Base-by-base conservation (phyloP, 208 protist genomes). In the Endotrypanum monterogeii region DNA sequence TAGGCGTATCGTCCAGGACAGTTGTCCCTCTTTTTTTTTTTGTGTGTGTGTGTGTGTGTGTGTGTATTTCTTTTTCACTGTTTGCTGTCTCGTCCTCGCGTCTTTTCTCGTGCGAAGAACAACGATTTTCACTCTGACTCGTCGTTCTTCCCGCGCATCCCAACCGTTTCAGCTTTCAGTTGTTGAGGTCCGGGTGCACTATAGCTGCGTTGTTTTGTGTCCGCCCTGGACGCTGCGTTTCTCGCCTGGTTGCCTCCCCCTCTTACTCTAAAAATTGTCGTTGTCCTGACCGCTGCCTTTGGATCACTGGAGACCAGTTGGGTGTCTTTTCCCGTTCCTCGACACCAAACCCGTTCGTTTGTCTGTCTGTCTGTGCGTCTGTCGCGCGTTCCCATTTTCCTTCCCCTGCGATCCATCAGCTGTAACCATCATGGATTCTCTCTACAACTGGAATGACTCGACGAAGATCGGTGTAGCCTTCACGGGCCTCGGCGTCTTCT, bases 401-500 rank as follows among this genome's bases (percentile, higher is more conserved):
- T n/a, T n/a, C n/a, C n/a, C n/a, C 46, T 67, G 44, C 37, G 6
- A 54, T 37, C 39, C n/a, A 9, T 14, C 1, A 3, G 44, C 44
- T 23, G 18, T 48, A 1, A 12, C 25, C 23, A 23, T 46, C 60
- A 95, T 97, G 94, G 94, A 97, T 66, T 95, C 90, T 3, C 79
- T 98, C 12, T 96, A 96, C 73, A 92, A 86, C 56, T 95, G 90
- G 91, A 95, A 83, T 78, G 94, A 98, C 68, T 83, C 84, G 41
- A 96, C 91, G 9, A 98, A 98, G 78, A 92, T 98, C 67, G 94
- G 94, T 7, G 90, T 98, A 25, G 88, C 83, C 5, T 82, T 96
- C 30, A 96, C 94, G 1, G 89, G 83, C 8, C 82, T 98, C 12
- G 94, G 94, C 7, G 81, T 91, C 30, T 90, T 96, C 67, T 96